phyloP scores from a whole-genome alignment of 2,329 filamentous ascomycete species.

The Spiromastix sp. region DNA sequence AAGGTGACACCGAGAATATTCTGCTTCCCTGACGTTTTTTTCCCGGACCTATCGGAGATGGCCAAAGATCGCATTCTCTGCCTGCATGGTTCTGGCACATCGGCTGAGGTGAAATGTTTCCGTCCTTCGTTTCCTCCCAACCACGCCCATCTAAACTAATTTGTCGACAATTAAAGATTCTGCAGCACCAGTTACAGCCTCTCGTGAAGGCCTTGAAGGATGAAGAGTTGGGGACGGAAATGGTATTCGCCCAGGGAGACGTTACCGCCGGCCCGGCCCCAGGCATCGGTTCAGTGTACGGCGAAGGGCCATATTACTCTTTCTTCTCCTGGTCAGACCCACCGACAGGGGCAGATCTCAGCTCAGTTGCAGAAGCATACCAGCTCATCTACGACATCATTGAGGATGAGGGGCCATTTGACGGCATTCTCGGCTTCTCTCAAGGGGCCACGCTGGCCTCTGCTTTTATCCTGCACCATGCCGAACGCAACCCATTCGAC shows the following conservation, averaged over 20 bases:
- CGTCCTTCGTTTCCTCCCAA: no score
- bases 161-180: no score
- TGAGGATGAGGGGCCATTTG: slow-evolving; percentile 3
- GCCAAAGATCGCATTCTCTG: no score
- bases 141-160: no score
- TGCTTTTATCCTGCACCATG: slow-evolving; percentile 1
- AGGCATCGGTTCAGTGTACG: neutral
- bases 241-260: neutral
- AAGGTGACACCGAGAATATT: no score
- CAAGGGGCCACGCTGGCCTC: slow-evolving; percentile 1
- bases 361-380: neutral
- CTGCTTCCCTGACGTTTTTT: no score
- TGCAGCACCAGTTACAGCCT: no score
- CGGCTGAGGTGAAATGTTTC: no score
- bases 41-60: no score
- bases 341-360: neutral
- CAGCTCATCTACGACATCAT: neutral
- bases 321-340: neutral
- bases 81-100: no score
- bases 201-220: slow-evolving; percentile 66
- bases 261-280: neutral
- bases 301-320: neutral
- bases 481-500: no score
- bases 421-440: slow-evolving; percentile 4
- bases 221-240: slow-evolving; percentile 38